Conservation (phyloP, 2,329 filamentous ascomycete species). For the Raffaelea albimanens region DNA sequence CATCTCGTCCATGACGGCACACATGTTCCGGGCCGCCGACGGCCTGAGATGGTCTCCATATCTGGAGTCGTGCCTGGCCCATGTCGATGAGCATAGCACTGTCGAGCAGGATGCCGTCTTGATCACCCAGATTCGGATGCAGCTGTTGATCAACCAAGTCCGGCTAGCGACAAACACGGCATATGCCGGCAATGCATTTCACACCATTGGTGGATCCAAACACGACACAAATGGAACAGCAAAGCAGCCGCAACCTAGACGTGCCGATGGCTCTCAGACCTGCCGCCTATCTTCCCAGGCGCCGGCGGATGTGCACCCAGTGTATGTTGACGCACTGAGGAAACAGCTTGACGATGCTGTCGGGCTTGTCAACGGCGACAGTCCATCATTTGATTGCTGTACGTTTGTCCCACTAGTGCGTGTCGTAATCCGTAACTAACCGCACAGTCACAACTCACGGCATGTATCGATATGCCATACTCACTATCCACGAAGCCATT, state of each 20-base stretch:
- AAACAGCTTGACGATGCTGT: conserved; percentile 3
- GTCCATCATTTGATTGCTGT: not conserved
- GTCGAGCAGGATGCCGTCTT: conserved; percentile 40
- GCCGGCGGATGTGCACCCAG: not conserved
- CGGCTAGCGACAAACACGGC: conserved; percentile 2
- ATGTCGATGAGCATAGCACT: conserved; percentile 35
- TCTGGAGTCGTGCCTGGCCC: conserved; percentile 45
- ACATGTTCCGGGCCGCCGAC: conserved; percentile 34
- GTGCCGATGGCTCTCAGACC: no score
- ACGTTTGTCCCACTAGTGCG: not conserved
- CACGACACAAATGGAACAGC: no score
- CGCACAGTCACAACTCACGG: conserved; percentile 4
- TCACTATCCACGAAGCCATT: conserved; percentile 8
- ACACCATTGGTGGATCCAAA: no score
- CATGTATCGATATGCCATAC: conserved; percentile 7
- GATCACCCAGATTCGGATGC: conserved; percentile 28
- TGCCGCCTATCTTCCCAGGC: no score
- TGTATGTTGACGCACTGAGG: conserved; percentile 3
- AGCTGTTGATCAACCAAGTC: conserved; percentile 27
- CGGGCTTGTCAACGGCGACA: not conserved
- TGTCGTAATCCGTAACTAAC: no score
- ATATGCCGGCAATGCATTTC: not conserved
- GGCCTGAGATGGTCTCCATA: conserved; percentile 46
- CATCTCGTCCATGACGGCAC: conserved; percentile 21
- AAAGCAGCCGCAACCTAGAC: not conserved